Evolutionary conservation across 2,329 filamentous ascomycete genomes (phyloP).

Genomic region (Parastagonospora nodorum): DNA sequence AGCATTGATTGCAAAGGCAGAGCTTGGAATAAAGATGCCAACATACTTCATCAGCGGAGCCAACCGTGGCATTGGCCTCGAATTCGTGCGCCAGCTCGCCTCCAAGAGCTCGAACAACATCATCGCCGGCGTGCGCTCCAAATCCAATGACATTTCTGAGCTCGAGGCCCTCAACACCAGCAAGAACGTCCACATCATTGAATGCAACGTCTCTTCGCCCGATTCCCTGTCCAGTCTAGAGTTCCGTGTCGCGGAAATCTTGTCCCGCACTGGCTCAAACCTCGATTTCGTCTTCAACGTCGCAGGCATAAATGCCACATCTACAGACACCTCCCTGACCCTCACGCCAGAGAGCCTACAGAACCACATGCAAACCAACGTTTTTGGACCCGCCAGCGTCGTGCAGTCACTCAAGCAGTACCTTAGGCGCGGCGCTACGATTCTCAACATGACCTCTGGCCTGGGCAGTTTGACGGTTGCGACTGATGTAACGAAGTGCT

Average conservation of each 20-base stretch:
- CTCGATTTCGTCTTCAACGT: constrained; percentile 52
- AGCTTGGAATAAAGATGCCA: constrained; percentile 20
- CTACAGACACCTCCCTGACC: constrained; percentile 46
- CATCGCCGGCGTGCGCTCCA: constrained; percentile 48
- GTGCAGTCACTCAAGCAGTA: constrained; percentile 46
- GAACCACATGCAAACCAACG: constrained; percentile 53
- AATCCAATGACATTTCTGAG: constrained; percentile 32
- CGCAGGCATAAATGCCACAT: constrained; percentile 49
- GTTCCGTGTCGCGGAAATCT: constrained; percentile 41
- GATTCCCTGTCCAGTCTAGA: constrained; percentile 43
- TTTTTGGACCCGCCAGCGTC: constrained; percentile 54
- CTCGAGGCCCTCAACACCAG: constrained; percentile 30
- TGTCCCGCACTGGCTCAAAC: constrained; percentile 41
- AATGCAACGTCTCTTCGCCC: constrained; percentile 45
- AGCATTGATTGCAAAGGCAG: not conserved
- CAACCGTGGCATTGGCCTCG: constrained; percentile 40
- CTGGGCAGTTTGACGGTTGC: constrained; percentile 40
- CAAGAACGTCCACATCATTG: constrained; percentile 46
- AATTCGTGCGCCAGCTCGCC: constrained; percentile 40
- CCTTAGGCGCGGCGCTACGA: constrained; percentile 35
- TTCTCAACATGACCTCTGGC: constrained; percentile 45
- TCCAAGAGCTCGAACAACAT: constrained; percentile 40
- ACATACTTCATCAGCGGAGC: constrained; percentile 42
- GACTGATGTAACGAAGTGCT: constrained; percentile 40
- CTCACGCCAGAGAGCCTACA: constrained; percentile 46